These are phyloP conservation scores for Camelina hispida DNA, from an alignment of 345 rosid genomes.

Conservation along the genomic window DNA sequence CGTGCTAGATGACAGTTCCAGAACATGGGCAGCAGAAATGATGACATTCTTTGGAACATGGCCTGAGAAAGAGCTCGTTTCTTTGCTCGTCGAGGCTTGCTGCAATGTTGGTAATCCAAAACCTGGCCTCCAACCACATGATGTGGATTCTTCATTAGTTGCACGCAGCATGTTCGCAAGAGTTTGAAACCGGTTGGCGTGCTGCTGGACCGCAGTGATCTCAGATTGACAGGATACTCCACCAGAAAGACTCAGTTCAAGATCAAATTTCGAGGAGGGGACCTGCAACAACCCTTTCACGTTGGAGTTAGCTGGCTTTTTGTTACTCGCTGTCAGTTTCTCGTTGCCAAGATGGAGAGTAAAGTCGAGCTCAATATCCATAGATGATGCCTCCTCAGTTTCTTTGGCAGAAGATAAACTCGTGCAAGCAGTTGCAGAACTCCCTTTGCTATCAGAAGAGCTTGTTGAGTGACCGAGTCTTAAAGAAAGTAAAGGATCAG, in stretches of 20 bases:
- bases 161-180: conserved; percentile 53
- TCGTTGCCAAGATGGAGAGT: conserved; percentile 82
- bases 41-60: conserved; percentile 49
- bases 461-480: conserved; percentile 73
- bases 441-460: conserved; percentile 93
- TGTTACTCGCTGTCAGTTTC: conserved; percentile 46
- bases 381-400: conserved; percentile 82
- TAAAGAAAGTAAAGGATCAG: conserved; percentile 74
- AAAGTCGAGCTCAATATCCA: conserved; percentile 85
- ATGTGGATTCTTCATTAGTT: conserved; percentile 58
- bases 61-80: conserved; percentile 51
- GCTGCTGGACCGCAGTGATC: conserved; percentile 57
- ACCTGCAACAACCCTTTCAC: conserved; percentile 45
- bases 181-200: conserved; percentile 46
- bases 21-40: conserved; percentile 45
- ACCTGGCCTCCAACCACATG: conserved; percentile 51
- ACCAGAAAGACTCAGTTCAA: conserved; percentile 77
- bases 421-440: conserved; percentile 78
- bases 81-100: conserved; percentile 48
- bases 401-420: conserved; percentile 79
- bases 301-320: conserved; percentile 48
- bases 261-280: conserved; percentile 62
- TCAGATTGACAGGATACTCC: conserved; percentile 69
- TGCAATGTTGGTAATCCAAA: conserved; percentile 49
- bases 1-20: conserved; percentile 67